A percentile compares a stretch with the other conserved stretches of the same genome.
Evolutionary conservation across 2,329 filamentous ascomycete genomes (phyloP).

Genomic region (Cladobotryum mycophilum): DNA sequence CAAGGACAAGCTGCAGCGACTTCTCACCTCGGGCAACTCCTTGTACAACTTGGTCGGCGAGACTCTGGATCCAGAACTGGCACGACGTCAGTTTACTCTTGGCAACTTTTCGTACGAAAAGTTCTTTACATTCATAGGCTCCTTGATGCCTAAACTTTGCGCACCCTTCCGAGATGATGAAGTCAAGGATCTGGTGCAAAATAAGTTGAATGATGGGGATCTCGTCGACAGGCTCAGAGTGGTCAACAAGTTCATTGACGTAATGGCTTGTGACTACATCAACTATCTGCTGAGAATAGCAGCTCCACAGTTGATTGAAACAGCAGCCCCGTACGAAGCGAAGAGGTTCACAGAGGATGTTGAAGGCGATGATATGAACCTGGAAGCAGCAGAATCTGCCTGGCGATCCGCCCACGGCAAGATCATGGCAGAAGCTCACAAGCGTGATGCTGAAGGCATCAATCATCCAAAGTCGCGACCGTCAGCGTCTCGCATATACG

Average conservation of each 20-base stretch:
- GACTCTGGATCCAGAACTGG: conserved; percentile 65
- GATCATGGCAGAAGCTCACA: conserved; percentile 58
- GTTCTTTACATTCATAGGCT: conserved; percentile 71
- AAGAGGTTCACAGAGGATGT: conserved; percentile 63
- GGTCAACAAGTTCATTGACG: conserved; percentile 67
- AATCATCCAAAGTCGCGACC: conserved; percentile 57
- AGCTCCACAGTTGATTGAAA: conserved; percentile 64
- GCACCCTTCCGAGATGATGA: conserved; percentile 74
- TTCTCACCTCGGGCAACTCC: conserved; percentile 63
- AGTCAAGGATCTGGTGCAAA: conserved; percentile 61
- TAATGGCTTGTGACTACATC: conserved; percentile 73
- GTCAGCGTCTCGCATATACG: conserved; percentile 64
- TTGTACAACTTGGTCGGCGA: conserved; percentile 72
- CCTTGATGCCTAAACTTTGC: conserved; percentile 70
- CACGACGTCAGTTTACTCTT: conserved; percentile 60
- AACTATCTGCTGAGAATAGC: conserved; percentile 72
- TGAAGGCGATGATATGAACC: conserved; percentile 45
- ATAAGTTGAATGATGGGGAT: conserved; percentile 52
- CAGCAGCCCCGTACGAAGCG: conserved; percentile 68
- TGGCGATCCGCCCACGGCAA: conserved; percentile 61
- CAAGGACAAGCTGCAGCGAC: conserved; percentile 62
- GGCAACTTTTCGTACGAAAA: conserved; percentile 75
- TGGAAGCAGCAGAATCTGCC: conserved; percentile 56
- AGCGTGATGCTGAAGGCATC: conserved; percentile 63
- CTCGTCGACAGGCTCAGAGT: conserved; percentile 72